phyloP scores from a whole-genome alignment of 805 yeast species.

The Kazachstania africana region DNA sequence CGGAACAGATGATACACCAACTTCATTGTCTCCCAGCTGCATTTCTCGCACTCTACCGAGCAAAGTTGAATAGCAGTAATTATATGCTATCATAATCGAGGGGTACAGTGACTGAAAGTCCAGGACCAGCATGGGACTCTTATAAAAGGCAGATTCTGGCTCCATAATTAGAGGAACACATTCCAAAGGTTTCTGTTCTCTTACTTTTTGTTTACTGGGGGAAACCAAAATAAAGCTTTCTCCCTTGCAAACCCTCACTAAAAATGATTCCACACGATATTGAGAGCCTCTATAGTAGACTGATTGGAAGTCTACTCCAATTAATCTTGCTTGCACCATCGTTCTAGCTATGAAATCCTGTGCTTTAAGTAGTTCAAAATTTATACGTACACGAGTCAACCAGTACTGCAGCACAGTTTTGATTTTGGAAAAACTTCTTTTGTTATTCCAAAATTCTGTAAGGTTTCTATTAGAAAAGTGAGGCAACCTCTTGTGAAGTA shows the following conservation, averaged over 20 bases:
- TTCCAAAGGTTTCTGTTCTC: slow-evolving; percentile 74
- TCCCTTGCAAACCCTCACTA: slow-evolving; percentile 60
- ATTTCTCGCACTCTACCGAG: slow-evolving; percentile 51
- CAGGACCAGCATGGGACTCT: slow-evolving; percentile 77
- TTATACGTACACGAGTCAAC: slow-evolving; percentile 33
- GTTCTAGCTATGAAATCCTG: slow-evolving; percentile 61
- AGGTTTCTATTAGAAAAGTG: slow-evolving; percentile 39
- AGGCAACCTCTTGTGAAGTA: slow-evolving; percentile 60
- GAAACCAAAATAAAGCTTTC: slow-evolving; percentile 66
- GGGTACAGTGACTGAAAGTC: slow-evolving; percentile 95
- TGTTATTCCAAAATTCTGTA: slow-evolving; percentile 33
- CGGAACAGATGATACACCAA: slow-evolving; percentile 43
- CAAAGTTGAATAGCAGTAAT: slow-evolving; percentile 71
- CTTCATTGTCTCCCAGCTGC: slow-evolving; percentile 31
- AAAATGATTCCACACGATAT: slow-evolving; percentile 79
- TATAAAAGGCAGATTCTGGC: slow-evolving; percentile 74
- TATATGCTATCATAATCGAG: slow-evolving; percentile 81
- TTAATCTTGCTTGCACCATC: slow-evolving; percentile 70
- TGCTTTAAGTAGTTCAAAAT: slow-evolving; percentile 36
- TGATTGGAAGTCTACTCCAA: slow-evolving; percentile 85
- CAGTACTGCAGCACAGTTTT: slow-evolving; percentile 36
- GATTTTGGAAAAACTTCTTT: slow-evolving; percentile 18
- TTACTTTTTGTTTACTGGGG: slow-evolving; percentile 72
- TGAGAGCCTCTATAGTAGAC: slow-evolving; percentile 88
- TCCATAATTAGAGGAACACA: slow-evolving; percentile 89